Evolutionary conservation across 2,329 filamentous ascomycete species (phyloP).

Genomic region (Talaromyces sp.): DNA sequence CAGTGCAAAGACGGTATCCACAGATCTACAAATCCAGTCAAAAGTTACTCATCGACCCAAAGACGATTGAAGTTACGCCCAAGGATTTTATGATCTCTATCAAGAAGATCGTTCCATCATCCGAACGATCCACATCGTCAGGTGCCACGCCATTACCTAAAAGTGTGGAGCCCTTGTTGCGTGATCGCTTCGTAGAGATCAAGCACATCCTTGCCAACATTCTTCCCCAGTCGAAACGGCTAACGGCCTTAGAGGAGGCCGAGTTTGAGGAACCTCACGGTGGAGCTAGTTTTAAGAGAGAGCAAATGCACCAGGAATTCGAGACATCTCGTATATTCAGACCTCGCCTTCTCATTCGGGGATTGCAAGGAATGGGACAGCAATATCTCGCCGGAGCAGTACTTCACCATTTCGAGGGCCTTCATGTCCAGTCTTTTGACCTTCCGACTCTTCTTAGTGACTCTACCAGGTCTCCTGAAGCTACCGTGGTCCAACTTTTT

Average conservation of each 20-base stretch:
- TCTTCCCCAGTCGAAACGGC: slow-evolving; percentile 78
- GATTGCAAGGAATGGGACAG: slow-evolving; percentile 88
- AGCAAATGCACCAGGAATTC: slow-evolving; percentile 74
- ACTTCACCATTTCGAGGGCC: slow-evolving; percentile 84
- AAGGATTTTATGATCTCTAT: slow-evolving; percentile 97
- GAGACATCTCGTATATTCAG: slow-evolving; percentile 84
- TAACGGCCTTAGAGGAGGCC: slow-evolving; percentile 88
- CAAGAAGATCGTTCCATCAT: slow-evolving; percentile 94
- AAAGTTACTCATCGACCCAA: slow-evolving; percentile 83
- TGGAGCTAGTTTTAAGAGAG: slow-evolving; percentile 79
- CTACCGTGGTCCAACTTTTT: slow-evolving; percentile 85
- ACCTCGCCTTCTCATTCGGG: slow-evolving; percentile 78
- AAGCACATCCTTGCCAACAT: slow-evolving; percentile 67
- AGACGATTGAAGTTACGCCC: slow-evolving; percentile 78
- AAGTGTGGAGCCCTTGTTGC: slow-evolving; percentile 75
- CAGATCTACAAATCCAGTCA: slow-evolving; percentile 91
- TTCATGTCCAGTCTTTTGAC: slow-evolving; percentile 94
- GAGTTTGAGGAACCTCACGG: slow-evolving; percentile 83
- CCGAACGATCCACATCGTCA: slow-evolving; percentile 82
- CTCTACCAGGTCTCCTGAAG: slow-evolving; percentile 73
- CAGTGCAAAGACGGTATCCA: slow-evolving; percentile 91
- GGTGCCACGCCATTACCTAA: slow-evolving; percentile 77
- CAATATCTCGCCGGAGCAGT: slow-evolving; percentile 81
- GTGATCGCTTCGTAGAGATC: slow-evolving; percentile 67
- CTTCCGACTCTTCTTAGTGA: slow-evolving; percentile 83